phyloP scores from a whole-genome alignment of 1,284 basidiomycete genomes.

The Mycena sp. region DNA sequence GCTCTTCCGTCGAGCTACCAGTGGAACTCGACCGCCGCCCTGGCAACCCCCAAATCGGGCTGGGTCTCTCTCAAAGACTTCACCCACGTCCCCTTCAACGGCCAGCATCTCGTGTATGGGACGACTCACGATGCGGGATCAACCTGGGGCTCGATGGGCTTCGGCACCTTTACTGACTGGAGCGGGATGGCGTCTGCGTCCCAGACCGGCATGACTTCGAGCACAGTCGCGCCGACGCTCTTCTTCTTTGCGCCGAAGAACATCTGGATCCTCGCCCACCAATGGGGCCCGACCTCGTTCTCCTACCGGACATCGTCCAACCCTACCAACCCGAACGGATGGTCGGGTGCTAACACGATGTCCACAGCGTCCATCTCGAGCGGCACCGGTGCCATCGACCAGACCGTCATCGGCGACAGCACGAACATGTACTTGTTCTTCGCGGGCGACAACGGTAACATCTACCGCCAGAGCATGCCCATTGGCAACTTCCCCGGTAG shows the following conservation, averaged over 20 bases:
- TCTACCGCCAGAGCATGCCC: slow-evolving; percentile 30
- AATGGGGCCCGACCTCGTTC: slow-evolving; percentile 23
- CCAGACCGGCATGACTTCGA: slow-evolving; percentile 17
- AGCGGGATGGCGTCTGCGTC: slow-evolving; percentile 11
- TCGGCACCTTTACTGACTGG: slow-evolving; percentile 19
- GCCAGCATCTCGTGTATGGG: slow-evolving; percentile 25
- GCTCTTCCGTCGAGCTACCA: slow-evolving; percentile 19
- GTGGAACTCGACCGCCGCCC: slow-evolving; percentile 14
- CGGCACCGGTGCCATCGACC: slow-evolving; percentile 18
- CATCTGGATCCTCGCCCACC: slow-evolving; percentile 19
- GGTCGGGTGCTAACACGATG: slow-evolving; percentile 14
- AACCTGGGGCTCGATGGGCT: slow-evolving; percentile 22
- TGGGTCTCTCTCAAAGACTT: slow-evolving; percentile 28
- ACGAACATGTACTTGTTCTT: slow-evolving; percentile 32
- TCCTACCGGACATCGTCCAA: slow-evolving; percentile 22
- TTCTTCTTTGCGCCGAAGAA: slow-evolving; percentile 22
- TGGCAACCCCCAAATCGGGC: slow-evolving; percentile 20
- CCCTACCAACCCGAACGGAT: slow-evolving; percentile 25
- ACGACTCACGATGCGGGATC: slow-evolving; percentile 13
- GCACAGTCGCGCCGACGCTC: slow-evolving; percentile 23
- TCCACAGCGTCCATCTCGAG: slow-evolving; percentile 8
- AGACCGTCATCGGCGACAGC: slow-evolving; percentile 25
- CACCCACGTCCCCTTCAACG: slow-evolving; percentile 22
- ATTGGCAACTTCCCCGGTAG: slow-evolving; percentile 30
- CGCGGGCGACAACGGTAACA: slow-evolving; percentile 28